These are phyloP conservation scores for Cyberlindnera mississippiensis DNA, from an alignment of 805 yeast species.

Conservation along the genomic window DNA sequence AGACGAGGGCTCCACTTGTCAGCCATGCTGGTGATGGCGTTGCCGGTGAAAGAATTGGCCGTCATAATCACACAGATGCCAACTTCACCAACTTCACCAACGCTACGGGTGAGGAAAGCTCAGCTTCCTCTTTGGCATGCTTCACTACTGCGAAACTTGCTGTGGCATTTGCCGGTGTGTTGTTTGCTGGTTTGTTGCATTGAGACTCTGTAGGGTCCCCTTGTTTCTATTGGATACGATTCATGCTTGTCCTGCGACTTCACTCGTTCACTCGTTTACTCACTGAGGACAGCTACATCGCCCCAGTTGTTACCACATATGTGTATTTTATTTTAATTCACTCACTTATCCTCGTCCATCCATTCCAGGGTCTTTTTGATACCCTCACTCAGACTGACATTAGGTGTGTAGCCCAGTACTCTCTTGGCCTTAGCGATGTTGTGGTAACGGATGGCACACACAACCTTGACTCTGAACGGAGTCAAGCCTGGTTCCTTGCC, in stretches of 20 bases:
- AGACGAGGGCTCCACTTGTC: constrained; percentile 1
- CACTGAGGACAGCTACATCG: no score
- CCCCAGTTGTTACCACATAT: no score
- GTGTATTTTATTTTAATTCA: neutral
- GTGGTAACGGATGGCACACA: constrained; percentile 92
- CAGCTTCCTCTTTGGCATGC: neutral
- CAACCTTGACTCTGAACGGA: constrained; percentile 89
- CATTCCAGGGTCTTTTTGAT: constrained; percentile 76
- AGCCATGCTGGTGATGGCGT: neutral
- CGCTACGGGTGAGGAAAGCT: constrained; percentile 7
- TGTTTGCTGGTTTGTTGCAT: neutral
- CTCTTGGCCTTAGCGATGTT: constrained; percentile 83
- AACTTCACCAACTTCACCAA: constrained; percentile 5
- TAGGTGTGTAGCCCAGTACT: constrained; percentile 75
- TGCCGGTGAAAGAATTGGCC: neutral
- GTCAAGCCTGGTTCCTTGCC: constrained; percentile 93
- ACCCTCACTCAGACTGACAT: constrained; percentile 74
- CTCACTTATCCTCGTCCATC: constrained; percentile 60
- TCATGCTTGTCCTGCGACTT: neutral
- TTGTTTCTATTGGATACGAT: neutral
- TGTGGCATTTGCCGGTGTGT: neutral
- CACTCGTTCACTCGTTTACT: neutral
- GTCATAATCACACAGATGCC: neutral
- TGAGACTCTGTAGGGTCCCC: neutral
- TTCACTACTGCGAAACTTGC: neutral